Base-by-base conservation (phyloP, 202 grass and related monocot species). In the Musa balbisiana region DNA sequence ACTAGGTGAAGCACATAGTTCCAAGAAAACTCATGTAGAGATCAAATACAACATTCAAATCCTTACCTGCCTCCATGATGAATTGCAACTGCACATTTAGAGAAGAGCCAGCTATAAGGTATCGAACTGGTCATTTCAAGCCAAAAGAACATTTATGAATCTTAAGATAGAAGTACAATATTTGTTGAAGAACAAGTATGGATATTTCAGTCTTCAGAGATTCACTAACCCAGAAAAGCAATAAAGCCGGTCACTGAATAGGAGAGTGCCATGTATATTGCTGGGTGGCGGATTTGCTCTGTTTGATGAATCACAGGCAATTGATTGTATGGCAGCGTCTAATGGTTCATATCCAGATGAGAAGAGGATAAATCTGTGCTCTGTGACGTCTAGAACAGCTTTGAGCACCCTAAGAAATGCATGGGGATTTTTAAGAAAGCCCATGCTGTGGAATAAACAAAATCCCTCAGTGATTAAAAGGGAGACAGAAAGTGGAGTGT, bases 61-160 rank as follows among this genome's bases (percentile, higher is more conserved):
- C 65, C 19, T 84, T 80, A 89, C 90, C 93, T 97, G 81, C 90
- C 93, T 78, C 82, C 93, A 77, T 97, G 93, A 78, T 97, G 90
- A 84, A 93, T 78, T 60, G 77, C 84, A 67, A 79, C 84, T 70
- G 84, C 80, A 33, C 90, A 93, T 87, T 76, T 91, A 51, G 84
- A 82, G 55, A 97, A 97, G 12, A 93, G 78, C 93, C 93, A 97
- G 78, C 82, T 91, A 71, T 97, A 93, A 76, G 90, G 93, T 79
- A 97, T 69, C 73, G 86, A 87, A 68, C 93, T 97, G 90, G 22
- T 66, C 59, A 65, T 53, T 11, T 64, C 12, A 65, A 65, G 43
- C 17, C 49, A 76, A 77, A 84, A 84, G 76, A 16, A 29, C 29
- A 79, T n/a, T 64, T 55, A 77, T 60, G 55, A 68, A 79, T n/a